A percentile compares a stretch with the other conserved stretches of the same genome.
These are phyloP conservation scores for Balansia obtecta DNA, from an alignment of 2,329 filamentous ascomycete genomes.

Conservation along the genomic window DNA sequence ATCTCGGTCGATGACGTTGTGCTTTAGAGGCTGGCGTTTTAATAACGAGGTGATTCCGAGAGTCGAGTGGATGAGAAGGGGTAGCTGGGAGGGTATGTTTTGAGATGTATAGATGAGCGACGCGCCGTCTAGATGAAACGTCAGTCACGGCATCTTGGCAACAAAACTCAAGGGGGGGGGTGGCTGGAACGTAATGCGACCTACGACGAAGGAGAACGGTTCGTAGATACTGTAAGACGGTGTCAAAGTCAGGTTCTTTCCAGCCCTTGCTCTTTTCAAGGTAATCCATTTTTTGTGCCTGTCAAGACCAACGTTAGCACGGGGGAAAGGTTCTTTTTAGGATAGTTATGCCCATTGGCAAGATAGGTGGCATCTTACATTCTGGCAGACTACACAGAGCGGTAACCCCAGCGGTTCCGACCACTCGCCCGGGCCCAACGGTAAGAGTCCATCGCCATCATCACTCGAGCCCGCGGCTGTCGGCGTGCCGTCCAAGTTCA, in stretches of 20 bases:
- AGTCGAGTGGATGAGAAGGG: conserved; percentile 71
- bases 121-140: conserved; percentile 50
- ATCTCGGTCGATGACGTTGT: conserved; percentile 86
- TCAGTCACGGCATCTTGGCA: not conserved
- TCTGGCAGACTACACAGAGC: conserved; percentile 90
- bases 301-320: not conserved
- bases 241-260: conserved; percentile 95
- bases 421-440: conserved; percentile 83
- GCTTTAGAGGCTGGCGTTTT: conserved; percentile 66
- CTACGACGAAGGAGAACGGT: conserved; percentile 78
- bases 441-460: conserved; percentile 58
- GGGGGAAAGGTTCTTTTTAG: not conserved
- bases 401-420: conserved; percentile 79
- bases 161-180: not conserved
- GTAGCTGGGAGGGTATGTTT: conserved; percentile 63
- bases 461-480: conserved; percentile 37
- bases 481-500: conserved; percentile 48
- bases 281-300: conserved; percentile 81
- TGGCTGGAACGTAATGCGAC: conserved; percentile 16
- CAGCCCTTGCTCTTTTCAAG: conserved; percentile 83
- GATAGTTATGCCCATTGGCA: not conserved
- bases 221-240: conserved; percentile 82
- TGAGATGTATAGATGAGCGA: conserved; percentile 78
- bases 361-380: conserved; percentile 37
- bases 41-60: conserved; percentile 76